Evolutionary conservation across 1,284 basidiomycete genomes (phyloP).

Genomic region (Ganoderma lucidum): DNA sequence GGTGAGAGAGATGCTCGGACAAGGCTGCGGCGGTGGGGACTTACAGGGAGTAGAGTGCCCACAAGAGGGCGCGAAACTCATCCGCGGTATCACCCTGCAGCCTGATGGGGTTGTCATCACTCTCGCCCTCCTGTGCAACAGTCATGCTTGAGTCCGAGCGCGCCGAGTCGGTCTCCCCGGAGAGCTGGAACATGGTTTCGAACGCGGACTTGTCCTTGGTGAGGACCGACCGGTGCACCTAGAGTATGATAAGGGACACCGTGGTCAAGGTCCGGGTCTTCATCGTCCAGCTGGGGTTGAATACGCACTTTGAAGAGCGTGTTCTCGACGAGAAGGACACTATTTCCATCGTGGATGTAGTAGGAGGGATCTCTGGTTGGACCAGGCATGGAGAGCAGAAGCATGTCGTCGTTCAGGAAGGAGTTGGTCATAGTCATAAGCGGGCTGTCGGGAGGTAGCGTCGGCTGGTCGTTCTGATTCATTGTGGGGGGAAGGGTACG

Average conservation of each 20-base stretch:
- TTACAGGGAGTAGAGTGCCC: conserved; percentile 47
- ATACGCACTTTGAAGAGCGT: conserved; percentile 68
- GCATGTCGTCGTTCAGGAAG: conserved; percentile 44
- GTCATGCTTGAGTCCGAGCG: conserved; percentile 43
- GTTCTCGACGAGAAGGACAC: conserved; percentile 62
- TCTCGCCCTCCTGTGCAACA: conserved; percentile 42
- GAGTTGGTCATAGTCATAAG: conserved; percentile 46
- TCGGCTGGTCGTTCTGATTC: conserved; percentile 37
- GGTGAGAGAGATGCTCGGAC: background rate
- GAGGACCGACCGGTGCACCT: conserved; percentile 45
- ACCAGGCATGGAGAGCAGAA: conserved; percentile 44
- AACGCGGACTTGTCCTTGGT: conserved; percentile 47
- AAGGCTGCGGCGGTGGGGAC: conserved; percentile 19
- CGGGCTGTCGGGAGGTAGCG: conserved; percentile 42
- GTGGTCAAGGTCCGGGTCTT: background rate
- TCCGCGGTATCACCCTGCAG: conserved; percentile 46
- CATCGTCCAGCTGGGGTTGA: background rate
- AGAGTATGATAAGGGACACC: background rate
- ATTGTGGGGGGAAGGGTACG: conserved; percentile 23
- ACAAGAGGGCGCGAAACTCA: conserved; percentile 46
- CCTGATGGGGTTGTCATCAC: conserved; percentile 47
- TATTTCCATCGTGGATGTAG: conserved; percentile 68
- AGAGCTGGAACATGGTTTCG: conserved; percentile 47
- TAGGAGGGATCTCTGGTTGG: conserved; percentile 47
- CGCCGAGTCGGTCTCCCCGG: conserved; percentile 43